phyloP scores from a whole-genome alignment of 192 early-diverging fungal genomes.

The Backusella parvicylindrica region DNA sequence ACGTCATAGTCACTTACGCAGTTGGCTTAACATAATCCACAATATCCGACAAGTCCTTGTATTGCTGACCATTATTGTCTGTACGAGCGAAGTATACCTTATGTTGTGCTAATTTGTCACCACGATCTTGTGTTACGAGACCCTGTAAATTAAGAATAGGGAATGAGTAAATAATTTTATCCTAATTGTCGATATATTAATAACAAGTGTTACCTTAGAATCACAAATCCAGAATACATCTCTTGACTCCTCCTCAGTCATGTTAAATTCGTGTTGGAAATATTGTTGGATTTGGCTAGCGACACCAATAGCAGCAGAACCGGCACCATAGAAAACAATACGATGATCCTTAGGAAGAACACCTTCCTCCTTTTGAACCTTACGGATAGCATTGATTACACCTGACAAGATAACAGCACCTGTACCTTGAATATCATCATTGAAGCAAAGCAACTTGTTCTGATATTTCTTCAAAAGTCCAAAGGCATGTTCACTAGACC shows the following conservation, averaged over 20 bases:
- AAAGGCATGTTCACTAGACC: conserved; percentile 89
- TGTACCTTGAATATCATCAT: conserved; percentile 94
- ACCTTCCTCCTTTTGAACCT: conserved; percentile 49
- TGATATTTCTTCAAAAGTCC: conserved; percentile 79
- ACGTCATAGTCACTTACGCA: conserved; percentile 24
- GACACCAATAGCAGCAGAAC: conserved; percentile 93
- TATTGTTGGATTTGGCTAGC: conserved; percentile 86
- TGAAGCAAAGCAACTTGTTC: conserved; percentile 81
- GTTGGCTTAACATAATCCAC: conserved; percentile 89
- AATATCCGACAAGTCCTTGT: conserved; percentile 65
- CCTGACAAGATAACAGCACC: conserved; percentile 93
- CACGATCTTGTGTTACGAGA: conserved; percentile 84
- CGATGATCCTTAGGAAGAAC: conserved; percentile 74
- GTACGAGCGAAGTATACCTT: conserved; percentile 84
- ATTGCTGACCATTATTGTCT: conserved; percentile 82
- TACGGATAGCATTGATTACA: conserved; percentile 83
- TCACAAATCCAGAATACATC: conserved; percentile 84
- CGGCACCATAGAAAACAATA: conserved; percentile 93
- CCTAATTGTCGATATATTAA: background rate
- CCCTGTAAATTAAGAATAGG: conserved; percentile 42
- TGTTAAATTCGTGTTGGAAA: conserved; percentile 69
- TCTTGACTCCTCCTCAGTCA: conserved; percentile 71
- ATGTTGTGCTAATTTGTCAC: conserved; percentile 78
- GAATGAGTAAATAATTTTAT: background rate
- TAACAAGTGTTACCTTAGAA: conserved; percentile 48